These are phyloP conservation scores for Seminavis robusta DNA, from an alignment of 108 stramenopile species.

Conservation along the genomic window DNA sequence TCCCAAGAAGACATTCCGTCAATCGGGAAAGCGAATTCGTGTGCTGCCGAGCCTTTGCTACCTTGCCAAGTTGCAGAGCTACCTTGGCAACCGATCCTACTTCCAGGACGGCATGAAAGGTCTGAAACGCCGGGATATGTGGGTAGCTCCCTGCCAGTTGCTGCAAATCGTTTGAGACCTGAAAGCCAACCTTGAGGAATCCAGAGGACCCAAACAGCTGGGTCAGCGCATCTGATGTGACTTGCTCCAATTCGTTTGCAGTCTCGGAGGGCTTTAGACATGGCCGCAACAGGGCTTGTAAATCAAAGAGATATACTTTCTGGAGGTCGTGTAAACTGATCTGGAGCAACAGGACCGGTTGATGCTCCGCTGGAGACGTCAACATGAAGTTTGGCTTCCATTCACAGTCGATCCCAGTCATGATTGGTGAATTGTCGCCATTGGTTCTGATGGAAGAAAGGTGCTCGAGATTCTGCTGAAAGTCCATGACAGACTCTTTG, in stretches of 20 bases:
- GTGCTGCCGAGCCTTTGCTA: not conserved
- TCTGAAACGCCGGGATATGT: slow-evolving; percentile 14
- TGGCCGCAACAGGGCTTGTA: slow-evolving; percentile 12
- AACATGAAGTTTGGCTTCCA: slow-evolving; percentile 31
- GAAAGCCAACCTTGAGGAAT: slow-evolving; percentile 22
- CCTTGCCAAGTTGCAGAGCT: not conserved
- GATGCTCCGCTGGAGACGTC: slow-evolving; percentile 7
- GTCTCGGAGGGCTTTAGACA: not conserved
- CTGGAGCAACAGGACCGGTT: slow-evolving; percentile 29
- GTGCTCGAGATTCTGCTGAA: slow-evolving; percentile 3
- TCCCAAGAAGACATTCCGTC: slow-evolving; percentile 13
- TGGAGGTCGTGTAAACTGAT: slow-evolving; percentile 22
- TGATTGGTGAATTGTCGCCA: not conserved
- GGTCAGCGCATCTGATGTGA: slow-evolving; percentile 5
- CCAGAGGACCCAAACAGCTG: slow-evolving; percentile 10
- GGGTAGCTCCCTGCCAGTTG: not conserved
- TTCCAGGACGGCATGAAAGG: slow-evolving; percentile 16
- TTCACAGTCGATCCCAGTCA: slow-evolving; percentile 39
- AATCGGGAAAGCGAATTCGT: slow-evolving; percentile 15
- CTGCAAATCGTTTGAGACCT: slow-evolving; percentile 3
- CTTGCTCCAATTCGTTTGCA: not conserved
- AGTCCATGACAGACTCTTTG: not conserved
- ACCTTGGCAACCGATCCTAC: not conserved
- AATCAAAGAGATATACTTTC: slow-evolving; percentile 14
- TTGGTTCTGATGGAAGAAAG: slow-evolving; percentile 1